Conservation (phyloP, 192 early-diverging fungal species). For the Lobosporangium transversale region DNA sequence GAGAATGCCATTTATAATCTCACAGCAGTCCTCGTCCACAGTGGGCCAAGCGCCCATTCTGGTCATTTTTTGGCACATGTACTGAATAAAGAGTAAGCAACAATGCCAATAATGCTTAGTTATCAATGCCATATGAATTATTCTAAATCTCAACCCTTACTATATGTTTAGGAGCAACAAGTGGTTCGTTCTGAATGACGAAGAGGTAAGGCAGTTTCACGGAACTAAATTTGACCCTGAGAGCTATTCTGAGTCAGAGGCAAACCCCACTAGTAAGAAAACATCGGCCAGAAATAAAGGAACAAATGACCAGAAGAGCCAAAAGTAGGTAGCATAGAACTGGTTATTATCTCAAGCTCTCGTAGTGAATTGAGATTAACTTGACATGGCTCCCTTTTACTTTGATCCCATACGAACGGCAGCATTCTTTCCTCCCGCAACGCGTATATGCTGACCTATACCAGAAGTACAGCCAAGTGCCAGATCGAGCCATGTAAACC, state of each 20-base stretch:
- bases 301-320: conserved; percentile 4
- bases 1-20: conserved; percentile 33
- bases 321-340: conserved; percentile 14
- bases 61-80: conserved; percentile 55
- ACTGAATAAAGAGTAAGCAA: conserved; percentile 28
- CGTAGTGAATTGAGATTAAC: no score
- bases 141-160: no score
- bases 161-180: conserved; percentile 27
- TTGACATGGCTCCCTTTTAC: no score
- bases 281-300: neutral
- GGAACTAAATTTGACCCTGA: conserved; percentile 42
- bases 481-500: neutral
- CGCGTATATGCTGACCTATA: conserved; percentile 54
- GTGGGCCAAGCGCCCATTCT: conserved; percentile 52
- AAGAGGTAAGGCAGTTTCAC: conserved; percentile 42
- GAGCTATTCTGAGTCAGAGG: neutral
- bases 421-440: conserved; percentile 54
- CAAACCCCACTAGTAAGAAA: conserved; percentile 23
- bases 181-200: conserved; percentile 56
- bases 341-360: no score
- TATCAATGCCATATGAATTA: no score
- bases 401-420: no score
- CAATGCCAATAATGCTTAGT: neutral
- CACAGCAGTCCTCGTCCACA: conserved; percentile 52
- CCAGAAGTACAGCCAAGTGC: neutral